Evolutionary conservation across 78 protist species (phyloP), one percentile per base, ranked within the genome.

Genomic region (Dictyostelium citrinum): DNA sequence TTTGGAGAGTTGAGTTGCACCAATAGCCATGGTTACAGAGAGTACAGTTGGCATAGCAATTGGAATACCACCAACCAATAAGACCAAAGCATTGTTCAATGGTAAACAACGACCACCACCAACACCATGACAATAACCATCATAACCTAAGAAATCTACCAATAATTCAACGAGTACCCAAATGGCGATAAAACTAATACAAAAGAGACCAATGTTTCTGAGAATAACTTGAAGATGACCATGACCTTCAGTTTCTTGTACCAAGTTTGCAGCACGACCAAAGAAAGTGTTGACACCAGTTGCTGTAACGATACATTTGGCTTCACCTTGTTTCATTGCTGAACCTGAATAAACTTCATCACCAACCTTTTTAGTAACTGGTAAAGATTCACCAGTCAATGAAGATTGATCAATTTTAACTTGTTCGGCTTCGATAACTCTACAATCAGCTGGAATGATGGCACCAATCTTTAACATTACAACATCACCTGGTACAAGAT

Each of bases 401-500:
- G 97, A 90, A 3, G 97, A 70, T 90, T 97, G 98, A 68, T 97
- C 98, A 35, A 95, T 82, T 71, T 95, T 86, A 29, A 84, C 84
- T 41, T 75, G 70, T 31, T 90, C 97, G 3, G 70, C 24, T 75
- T 72, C 78, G 17, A 95, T 37, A 0, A 97, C 51, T 68, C 95
- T 90, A 61, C 61, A 14, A 84, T 98, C 99, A 24, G 98, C 98
- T 49, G 98, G 97, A 46, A 97, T 90, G 64, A 96, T 79, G 31
- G 96, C 98, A 61, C 99, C 99, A 64, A 93, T 64, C 27, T 90
- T 70, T 37, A 98, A 24, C 22, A 79, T 91, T 33, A 96, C 74
- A 7, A 98, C 84, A 55, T 98, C 99, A 45, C 99, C 99, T 12
- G 98, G 98, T 6, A 98, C 99, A 17, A 98, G 41, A 12, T 82